phyloP scores from a whole-genome alignment of 257 asterid genomes.

The Ehretia macrophylla region DNA sequence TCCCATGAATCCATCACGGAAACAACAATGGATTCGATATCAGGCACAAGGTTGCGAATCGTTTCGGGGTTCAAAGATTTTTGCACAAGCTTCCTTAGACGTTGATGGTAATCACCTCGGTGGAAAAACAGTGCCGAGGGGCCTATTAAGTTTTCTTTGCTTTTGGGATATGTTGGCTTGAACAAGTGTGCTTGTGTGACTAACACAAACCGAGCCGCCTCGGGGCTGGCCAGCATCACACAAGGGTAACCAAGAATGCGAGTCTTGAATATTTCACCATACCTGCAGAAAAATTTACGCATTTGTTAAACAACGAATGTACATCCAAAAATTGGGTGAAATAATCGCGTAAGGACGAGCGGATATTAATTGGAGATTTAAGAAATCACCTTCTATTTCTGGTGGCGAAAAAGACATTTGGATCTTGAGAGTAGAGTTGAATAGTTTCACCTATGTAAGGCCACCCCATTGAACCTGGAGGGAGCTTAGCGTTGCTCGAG shows the following conservation, averaged over 20 bases:
- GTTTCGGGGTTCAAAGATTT: conserved; percentile 49
- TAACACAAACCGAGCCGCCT: conserved; percentile 79
- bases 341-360: no score
- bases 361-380: no score
- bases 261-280: conserved; percentile 85
- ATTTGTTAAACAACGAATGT: no score
- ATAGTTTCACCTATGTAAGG: conserved; percentile 82
- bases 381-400: conserved; percentile 52
- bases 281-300: conserved; percentile 26
- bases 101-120: conserved; percentile 66
- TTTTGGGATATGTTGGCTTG: conserved; percentile 86
- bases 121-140: conserved; percentile 80
- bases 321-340: no score
- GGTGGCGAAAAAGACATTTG: conserved; percentile 51
- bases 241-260: conserved; percentile 74
- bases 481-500: conserved; percentile 33
- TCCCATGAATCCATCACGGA: conserved; percentile 58
- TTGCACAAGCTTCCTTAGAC: conserved; percentile 66
- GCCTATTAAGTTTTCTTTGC: conserved; percentile 74
- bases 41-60: conserved; percentile 42
- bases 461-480: conserved; percentile 96
- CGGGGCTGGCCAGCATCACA: conserved; percentile 87
- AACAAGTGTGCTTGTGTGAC: conserved; percentile 59
- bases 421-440: conserved; percentile 75
- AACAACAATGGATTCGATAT: conserved; percentile 33